These are phyloP conservation scores for Arachis hypogaea DNA, from an alignment of 306 rosid species.

Conservation along the genomic window DNA sequence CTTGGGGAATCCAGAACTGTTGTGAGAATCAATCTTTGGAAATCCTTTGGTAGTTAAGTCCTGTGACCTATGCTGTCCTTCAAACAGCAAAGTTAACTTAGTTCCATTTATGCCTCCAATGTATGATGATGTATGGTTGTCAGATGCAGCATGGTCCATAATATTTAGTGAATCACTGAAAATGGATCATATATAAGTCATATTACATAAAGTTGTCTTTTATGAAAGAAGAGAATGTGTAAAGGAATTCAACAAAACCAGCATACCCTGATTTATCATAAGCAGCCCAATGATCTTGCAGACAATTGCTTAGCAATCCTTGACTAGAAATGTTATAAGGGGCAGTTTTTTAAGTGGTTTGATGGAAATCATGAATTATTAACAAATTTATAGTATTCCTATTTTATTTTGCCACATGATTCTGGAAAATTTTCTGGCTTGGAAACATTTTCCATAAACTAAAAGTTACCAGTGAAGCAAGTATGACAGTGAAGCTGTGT, in stretches of 20 bases:
- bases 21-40: conserved; percentile 33
- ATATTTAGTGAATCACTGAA: conserved; percentile 50
- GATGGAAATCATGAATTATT: too few species aligned
- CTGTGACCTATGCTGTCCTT: conserved; percentile 32
- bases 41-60: conserved; percentile 34
- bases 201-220: conserved; percentile 13
- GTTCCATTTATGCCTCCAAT: conserved; percentile 40
- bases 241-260: conserved; percentile 12
- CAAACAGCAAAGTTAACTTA: conserved; percentile 45
- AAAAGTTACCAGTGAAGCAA: conserved; percentile 62
- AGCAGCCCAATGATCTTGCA: conserved; percentile 74
- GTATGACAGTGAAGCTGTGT: conserved; percentile 50
- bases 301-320: conserved; percentile 57
- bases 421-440: too few species aligned
- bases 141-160: conserved; percentile 44
- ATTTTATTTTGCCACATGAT: too few species aligned
- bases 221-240: conserved; percentile 13
- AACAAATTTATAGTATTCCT: too few species aligned
- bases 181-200: conserved; percentile 23
- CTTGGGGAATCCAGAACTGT: conserved; percentile 32
- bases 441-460: neutral
- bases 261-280: conserved; percentile 61
- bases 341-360: neutral
- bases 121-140: conserved; percentile 39
- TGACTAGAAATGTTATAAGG: conserved; percentile 51